Base-by-base conservation (phyloP, 2,329 filamentous ascomycete species). In the Chaetoscypha palmicola region DNA sequence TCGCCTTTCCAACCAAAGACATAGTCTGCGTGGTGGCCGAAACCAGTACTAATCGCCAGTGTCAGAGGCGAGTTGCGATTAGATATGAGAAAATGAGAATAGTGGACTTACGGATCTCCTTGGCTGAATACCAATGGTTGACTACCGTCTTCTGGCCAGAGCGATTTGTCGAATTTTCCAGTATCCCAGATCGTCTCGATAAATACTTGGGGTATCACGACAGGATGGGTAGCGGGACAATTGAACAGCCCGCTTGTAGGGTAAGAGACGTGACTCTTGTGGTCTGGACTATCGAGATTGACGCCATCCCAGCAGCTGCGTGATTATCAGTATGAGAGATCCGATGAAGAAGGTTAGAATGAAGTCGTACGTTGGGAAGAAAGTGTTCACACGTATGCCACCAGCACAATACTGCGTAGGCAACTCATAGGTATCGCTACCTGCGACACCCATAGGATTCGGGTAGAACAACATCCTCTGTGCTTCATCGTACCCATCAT, bases 181-280 rank as follows among this genome's bases (percentile, higher is more conserved):
- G 64, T 61, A 56, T 71, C 65, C 68, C 68, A 71, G 64, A 70
- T 68, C 35, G 69, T 55, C 61, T 71, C 68, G 59, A 69, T 69
- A 65, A 69, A 69, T 61, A 70, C 58, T 61, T 70, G 67, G 12
- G 68, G 68, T n/a, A 70, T 60, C 62, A 68, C 68, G 52, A 69
- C 66, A 36, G 67, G 67, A 56, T 68, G 67, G 4, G 56, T 61
- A 14, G 46, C 16, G 9, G 49, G 49, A 23, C 49, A 51, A 23
- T 37, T 23, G 5, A 21, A n/a, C 21, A 23, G 30, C n/a, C 34
- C 41, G 14, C 24, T n/a, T 1, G 22, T 31, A 32, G 63, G 61
- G 58, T 53, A 53, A 12, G 49, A 45, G 23, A 52, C 48, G 31
- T 52, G 48, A 17, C 24, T 36, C 4, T 44, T 35, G n/a, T 48